phyloP scores from a whole-genome alignment of 2,329 filamentous ascomycete genomes.

The Coniochaeta sp. region DNA sequence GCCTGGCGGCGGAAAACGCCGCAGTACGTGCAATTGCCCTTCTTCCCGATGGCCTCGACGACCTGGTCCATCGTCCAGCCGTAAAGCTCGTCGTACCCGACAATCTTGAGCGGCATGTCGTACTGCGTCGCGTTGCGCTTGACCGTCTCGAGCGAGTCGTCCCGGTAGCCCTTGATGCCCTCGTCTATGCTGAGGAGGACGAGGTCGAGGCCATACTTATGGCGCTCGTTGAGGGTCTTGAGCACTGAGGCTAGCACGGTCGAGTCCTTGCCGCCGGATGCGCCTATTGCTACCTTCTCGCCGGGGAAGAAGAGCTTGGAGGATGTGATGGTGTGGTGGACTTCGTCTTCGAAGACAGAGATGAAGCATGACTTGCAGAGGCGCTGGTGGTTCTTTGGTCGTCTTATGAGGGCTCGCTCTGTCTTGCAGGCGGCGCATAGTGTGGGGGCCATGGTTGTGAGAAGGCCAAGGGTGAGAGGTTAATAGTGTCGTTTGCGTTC shows the following conservation, averaged over 20 bases:
- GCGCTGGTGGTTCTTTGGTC: slow-evolving; percentile 91
- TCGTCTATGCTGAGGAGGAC: slow-evolving; percentile 90
- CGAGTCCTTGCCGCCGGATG: slow-evolving; percentile 94
- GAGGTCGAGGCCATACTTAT: slow-evolving; percentile 79
- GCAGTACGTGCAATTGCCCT: slow-evolving; percentile 98
- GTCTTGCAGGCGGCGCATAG: slow-evolving; percentile 70
- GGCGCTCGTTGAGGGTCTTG: slow-evolving; percentile 86
- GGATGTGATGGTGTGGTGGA: slow-evolving; percentile 83
- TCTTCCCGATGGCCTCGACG: slow-evolving; percentile 92
- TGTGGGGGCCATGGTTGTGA: slow-evolving; percentile 61
- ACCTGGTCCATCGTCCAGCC: slow-evolving; percentile 99
- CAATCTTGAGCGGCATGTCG: slow-evolving; percentile 82
- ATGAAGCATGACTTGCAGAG: slow-evolving; percentile 89
- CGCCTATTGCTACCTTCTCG: slow-evolving; percentile 87
- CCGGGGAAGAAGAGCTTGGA: slow-evolving; percentile 76
- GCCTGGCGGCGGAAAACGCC: slow-evolving; percentile 94
- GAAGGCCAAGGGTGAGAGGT: neutral
- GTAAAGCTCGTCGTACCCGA: slow-evolving; percentile 90
- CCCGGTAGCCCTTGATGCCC: slow-evolving; percentile 93
- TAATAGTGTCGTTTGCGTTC: too few species aligned
- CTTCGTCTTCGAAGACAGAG: slow-evolving; percentile 79
- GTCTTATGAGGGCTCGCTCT: slow-evolving; percentile 78
- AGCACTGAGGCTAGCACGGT: slow-evolving; percentile 92
- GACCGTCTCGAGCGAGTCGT: slow-evolving; percentile 93
- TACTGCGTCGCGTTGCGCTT: slow-evolving; percentile 91